Evolutionary conservation across 2,329 filamentous ascomycete species (phyloP).

Genomic region (Penicillium expansum): DNA sequence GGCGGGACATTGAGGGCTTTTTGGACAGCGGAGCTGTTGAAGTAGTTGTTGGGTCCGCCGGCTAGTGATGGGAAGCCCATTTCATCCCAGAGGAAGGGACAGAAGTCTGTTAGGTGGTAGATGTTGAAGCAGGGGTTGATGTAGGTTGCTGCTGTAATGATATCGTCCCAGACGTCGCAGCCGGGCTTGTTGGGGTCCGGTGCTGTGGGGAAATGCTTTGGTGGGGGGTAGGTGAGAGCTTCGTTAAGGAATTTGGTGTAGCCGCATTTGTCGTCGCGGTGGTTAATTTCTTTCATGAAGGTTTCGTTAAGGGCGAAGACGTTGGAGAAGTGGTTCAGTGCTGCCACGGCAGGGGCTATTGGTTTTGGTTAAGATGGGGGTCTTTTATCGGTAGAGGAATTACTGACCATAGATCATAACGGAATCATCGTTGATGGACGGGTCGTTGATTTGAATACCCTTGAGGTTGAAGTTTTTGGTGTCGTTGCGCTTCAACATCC

Average conservation of each 20-base stretch:
- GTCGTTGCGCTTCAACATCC: conserved; percentile 68
- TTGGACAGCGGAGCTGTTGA: conserved; percentile 68
- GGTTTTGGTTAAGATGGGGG: background rate
- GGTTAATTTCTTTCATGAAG: conserved; percentile 40
- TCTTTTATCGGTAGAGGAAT: background rate
- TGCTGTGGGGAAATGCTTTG: conserved; percentile 56
- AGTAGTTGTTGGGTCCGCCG: conserved; percentile 61
- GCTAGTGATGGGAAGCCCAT: conserved; percentile 68
- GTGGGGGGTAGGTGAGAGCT: conserved; percentile 64
- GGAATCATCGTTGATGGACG: conserved; percentile 54
- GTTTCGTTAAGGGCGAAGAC: conserved; percentile 45
- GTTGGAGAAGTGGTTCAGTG: conserved; percentile 41
- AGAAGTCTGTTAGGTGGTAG: conserved; percentile 70
- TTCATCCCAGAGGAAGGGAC: conserved; percentile 65
- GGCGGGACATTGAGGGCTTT: conserved; percentile 60
- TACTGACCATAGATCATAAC: conserved; percentile 49
- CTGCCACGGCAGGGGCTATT: conserved; percentile 40
- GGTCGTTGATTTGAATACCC: conserved; percentile 71
- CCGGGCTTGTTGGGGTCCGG: conserved; percentile 42
- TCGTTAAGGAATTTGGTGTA: conserved; percentile 44
- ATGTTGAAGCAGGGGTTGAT: conserved; percentile 76
- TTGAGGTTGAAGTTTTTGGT: conserved; percentile 65
- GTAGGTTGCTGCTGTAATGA: conserved; percentile 52
- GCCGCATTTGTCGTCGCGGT: conserved; percentile 43
- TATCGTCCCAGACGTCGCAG: conserved; percentile 58